Conservation (phyloP, 805 yeast genomes). For the Schwanniomyces sp. region DNA sequence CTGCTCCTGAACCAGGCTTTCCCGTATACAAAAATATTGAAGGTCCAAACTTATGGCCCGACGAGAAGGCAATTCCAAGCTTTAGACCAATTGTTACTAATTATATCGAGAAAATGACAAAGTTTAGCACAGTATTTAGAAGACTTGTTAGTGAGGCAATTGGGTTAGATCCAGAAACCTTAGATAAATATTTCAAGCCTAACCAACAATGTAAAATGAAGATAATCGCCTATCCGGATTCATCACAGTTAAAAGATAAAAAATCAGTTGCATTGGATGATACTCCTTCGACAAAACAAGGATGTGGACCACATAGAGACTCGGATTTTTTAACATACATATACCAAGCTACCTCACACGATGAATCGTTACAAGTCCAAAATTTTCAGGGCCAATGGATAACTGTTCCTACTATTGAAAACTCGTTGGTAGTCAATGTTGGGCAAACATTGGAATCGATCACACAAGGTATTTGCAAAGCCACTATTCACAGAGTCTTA, state of each 20-base stretch:
- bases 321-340: constrained; percentile 61
- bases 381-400: constrained; percentile 59
- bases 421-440: constrained; percentile 53
- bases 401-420: constrained; percentile 48
- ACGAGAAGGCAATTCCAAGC: constrained; percentile 37
- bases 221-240: constrained; percentile 57
- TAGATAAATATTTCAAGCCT: constrained; percentile 51
- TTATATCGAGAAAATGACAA: constrained; percentile 48
- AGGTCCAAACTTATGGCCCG: constrained; percentile 61
- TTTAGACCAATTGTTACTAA: constrained; percentile 41
- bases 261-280: constrained; percentile 26
- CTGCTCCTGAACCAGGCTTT: constrained; percentile 38
- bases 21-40: constrained; percentile 49
- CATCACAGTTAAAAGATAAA: constrained; percentile 17
- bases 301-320: constrained; percentile 69
- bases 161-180: constrained; percentile 43
- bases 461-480: constrained; percentile 57
- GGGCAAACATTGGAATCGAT: constrained; percentile 64
- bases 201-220: constrained; percentile 55
- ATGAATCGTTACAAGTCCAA: constrained; percentile 55
- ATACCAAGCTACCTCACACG: constrained; percentile 52
- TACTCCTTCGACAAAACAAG: constrained; percentile 39
- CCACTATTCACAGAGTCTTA: constrained; percentile 56
- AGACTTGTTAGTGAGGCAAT: constrained; percentile 56
- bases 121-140: constrained; percentile 42